phyloP scores from a whole-genome alignment of 2,329 filamentous ascomycete genomes.

The Claviceps africana region DNA sequence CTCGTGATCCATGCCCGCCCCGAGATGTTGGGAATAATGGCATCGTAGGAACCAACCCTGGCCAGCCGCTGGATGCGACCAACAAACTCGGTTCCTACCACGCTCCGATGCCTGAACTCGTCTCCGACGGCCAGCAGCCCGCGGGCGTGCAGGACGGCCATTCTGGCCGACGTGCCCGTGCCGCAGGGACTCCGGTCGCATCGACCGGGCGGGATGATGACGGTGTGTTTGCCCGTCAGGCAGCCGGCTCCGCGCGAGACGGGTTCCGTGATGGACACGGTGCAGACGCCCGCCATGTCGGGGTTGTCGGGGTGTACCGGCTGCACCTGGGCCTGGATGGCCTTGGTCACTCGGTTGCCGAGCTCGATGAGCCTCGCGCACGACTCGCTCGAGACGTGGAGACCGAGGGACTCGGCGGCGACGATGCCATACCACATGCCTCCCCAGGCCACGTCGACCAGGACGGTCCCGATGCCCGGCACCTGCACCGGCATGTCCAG shows the following conservation, averaged over 20 bases:
- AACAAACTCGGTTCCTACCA: conserved; percentile 29
- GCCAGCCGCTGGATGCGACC: conserved; percentile 22
- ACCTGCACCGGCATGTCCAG: conserved; percentile 26
- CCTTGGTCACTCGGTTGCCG: conserved; percentile 28
- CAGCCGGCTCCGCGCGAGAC: conserved; percentile 10
- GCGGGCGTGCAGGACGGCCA: conserved; percentile 28
- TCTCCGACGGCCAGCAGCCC: conserved; percentile 23
- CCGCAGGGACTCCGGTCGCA: conserved; percentile 33
- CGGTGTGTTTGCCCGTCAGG: conserved; percentile 23
- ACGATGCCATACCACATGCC: conserved; percentile 32
- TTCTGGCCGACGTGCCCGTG: conserved; percentile 28
- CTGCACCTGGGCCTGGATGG: conserved; percentile 19
- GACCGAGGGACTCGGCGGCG: conserved; percentile 22
- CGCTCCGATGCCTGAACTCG: conserved; percentile 24
- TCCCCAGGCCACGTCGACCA: conserved; percentile 31
- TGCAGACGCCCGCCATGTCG: conserved; percentile 24
- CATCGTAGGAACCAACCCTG: conserved; percentile 24
- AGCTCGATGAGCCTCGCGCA: conserved; percentile 24
- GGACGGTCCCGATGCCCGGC: conserved; percentile 24
- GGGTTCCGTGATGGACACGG: conserved; percentile 24
- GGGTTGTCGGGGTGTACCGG: conserved; percentile 30
- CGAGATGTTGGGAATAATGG: conserved; percentile 26
- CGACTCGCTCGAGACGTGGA: conserved; percentile 19
- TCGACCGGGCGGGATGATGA: conserved; percentile 30
- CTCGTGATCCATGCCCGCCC: conserved; percentile 32